Percentiles rank a stretch among this genome's conserved stretches.
These are phyloP conservation scores for Phoma sp. DNA, from an alignment of 2,329 filamentous ascomycete species.

Conservation along the genomic window DNA sequence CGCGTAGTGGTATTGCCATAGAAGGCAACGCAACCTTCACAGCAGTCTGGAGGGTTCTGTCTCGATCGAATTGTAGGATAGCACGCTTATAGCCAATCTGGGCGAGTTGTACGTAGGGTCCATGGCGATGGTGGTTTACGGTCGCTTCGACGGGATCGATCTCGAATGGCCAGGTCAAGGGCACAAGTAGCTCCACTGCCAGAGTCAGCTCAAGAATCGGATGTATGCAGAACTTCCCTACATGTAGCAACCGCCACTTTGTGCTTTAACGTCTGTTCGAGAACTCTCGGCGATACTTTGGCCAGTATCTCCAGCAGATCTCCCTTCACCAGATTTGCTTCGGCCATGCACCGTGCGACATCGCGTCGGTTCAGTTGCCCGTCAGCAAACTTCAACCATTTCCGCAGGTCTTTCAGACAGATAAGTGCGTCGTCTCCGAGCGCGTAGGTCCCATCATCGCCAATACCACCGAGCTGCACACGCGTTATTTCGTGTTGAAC, in stretches of 20 bases:
- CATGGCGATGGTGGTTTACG: conserved; percentile 88
- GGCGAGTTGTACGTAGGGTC: conserved; percentile 85
- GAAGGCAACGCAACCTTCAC: conserved; percentile 83
- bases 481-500: conserved; percentile 18
- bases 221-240: conserved; percentile 28
- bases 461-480: conserved; percentile 81
- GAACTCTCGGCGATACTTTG: conserved; percentile 71
- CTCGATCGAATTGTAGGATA: conserved; percentile 81
- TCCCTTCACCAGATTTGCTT: conserved; percentile 88
- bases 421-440: conserved; percentile 93
- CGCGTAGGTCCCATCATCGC: conserved; percentile 81
- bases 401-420: conserved; percentile 89
- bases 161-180: conserved; percentile 92
- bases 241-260: conserved; percentile 81
- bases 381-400: conserved; percentile 94
- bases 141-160: conserved; percentile 81
- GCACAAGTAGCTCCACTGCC: conserved; percentile 82
- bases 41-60: conserved; percentile 78
- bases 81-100: conserved; percentile 90
- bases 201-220: conserved; percentile 22
- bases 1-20: conserved; percentile 78
- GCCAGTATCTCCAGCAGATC: conserved; percentile 90
- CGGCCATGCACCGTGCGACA: conserved; percentile 88
- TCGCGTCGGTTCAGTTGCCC: conserved; percentile 93
- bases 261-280: conserved; percentile 75